Conservation (phyloP, 495 filamentous ascomycete genomes). For the Neurospora sp. region DNA sequence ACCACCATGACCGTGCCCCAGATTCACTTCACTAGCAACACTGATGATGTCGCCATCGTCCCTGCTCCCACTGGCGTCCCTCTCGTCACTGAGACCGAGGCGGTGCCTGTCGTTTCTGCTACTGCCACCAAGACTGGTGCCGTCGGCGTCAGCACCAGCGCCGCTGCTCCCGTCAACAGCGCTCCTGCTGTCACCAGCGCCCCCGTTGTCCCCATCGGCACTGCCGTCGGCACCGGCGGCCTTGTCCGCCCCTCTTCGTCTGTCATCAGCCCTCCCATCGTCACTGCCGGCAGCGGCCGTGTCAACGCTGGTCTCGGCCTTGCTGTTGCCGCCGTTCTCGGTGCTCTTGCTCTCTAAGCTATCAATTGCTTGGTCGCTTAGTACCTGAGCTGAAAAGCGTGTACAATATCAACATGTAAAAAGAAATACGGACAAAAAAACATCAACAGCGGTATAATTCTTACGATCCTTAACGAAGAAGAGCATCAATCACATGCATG, state of each 20-base stretch:
- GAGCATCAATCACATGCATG: constrained; percentile 8
- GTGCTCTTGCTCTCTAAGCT: constrained; percentile 27
- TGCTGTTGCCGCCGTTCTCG: constrained; percentile 18
- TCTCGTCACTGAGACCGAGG: constrained; percentile 5
- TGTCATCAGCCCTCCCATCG: constrained; percentile 15
- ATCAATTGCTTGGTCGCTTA: not conserved
- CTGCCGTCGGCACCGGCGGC: constrained; percentile 21
- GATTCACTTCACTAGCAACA: constrained; percentile 53
- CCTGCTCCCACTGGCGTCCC: constrained; percentile 24
- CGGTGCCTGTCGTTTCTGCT: constrained; percentile 12
- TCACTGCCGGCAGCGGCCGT: constrained; percentile 25
- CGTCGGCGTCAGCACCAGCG: constrained; percentile 39
- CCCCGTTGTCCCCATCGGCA: constrained; percentile 14
- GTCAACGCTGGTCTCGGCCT: constrained; percentile 30
- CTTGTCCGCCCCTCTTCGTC: constrained; percentile 11
- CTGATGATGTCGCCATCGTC: constrained; percentile 35
- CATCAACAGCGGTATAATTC: constrained; percentile 14
- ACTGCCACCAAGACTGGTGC: constrained; percentile 30
- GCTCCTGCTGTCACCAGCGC: constrained; percentile 24
- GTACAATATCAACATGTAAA: not conserved
- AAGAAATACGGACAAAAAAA: not conserved
- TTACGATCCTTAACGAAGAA: constrained; percentile 33
- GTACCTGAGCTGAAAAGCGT: not conserved
- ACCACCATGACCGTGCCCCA: constrained; percentile 64
- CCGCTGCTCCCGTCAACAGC: constrained; percentile 27